Percentiles rank a stretch among this genome's conserved stretches.
Conservation (phyloP, 176 grass and related monocot species). For the Eleusine coracana region DNA sequence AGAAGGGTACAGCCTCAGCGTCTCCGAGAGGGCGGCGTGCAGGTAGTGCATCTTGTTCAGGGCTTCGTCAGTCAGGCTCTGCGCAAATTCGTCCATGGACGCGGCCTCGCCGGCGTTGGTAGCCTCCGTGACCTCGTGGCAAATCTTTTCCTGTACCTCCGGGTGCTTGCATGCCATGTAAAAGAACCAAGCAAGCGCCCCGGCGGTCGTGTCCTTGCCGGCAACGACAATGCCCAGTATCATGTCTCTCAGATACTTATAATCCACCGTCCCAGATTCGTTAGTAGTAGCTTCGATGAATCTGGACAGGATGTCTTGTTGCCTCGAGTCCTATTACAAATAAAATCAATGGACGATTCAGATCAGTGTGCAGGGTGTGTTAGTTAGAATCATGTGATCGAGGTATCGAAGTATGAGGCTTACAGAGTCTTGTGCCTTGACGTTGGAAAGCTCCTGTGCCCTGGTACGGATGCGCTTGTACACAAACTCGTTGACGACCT, state of each 20-base stretch:
- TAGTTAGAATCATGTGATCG: neutral
- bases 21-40: constrained; percentile 61
- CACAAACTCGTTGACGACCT: constrained; percentile 56
- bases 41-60: constrained; percentile 78
- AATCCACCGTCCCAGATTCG: constrained; percentile 38
- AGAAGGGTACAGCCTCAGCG: constrained; percentile 62
- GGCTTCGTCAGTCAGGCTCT: constrained; percentile 54
- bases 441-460: constrained; percentile 22
- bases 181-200: constrained; percentile 62
- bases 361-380: neutral
- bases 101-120: constrained; percentile 3
- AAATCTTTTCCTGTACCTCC: constrained; percentile 52
- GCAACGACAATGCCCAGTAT: constrained; percentile 66
- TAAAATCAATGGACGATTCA: neutral
- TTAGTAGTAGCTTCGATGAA: constrained; percentile 38
- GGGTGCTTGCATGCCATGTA: constrained; percentile 73
- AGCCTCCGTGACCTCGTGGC: constrained; percentile 36
- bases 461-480: constrained; percentile 47
- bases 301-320: constrained; percentile 57
- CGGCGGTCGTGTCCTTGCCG: constrained; percentile 66
- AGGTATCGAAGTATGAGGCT: neutral
- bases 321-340: constrained; percentile 14
- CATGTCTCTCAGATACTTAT: constrained; percentile 66
- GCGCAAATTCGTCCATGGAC: constrained; percentile 45
- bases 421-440: constrained; percentile 21